Conservation (phyloP, 2,329 filamentous ascomycete genomes). For the Calonectria pteridis region DNA sequence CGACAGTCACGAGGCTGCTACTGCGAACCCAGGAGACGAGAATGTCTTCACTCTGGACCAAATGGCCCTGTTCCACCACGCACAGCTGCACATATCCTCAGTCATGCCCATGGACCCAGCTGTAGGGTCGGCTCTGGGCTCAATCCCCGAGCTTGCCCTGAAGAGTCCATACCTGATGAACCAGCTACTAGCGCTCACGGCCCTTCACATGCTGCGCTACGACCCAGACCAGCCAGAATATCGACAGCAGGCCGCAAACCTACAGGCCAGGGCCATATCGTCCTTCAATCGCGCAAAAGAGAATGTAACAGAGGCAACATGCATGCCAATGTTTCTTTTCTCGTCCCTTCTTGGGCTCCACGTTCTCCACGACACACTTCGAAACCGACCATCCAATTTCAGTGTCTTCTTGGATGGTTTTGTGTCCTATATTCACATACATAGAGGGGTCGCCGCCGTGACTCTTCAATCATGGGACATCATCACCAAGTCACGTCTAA, state of each 20-base stretch:
- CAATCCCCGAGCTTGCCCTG: background rate
- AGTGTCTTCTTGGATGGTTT: background rate
- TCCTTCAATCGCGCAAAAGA: slow-evolving; percentile 25
- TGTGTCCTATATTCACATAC: slow-evolving; percentile 25
- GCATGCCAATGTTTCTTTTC: slow-evolving; percentile 26
- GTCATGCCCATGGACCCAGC: slow-evolving; percentile 11
- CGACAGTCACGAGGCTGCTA: background rate
- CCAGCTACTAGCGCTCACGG: slow-evolving; percentile 27
- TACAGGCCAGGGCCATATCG: slow-evolving; percentile 16
- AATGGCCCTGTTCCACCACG: slow-evolving; percentile 20
- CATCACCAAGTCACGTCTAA: slow-evolving; percentile 1
- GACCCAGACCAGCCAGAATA: background rate
- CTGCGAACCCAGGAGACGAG: background rate
- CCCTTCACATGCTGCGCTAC: slow-evolving; percentile 10
- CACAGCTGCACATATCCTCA: background rate
- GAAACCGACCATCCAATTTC: background rate
- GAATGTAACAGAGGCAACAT: slow-evolving; percentile 11
- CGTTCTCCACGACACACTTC: slow-evolving; percentile 23
- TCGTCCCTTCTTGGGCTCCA: slow-evolving; percentile 25
- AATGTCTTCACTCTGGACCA: slow-evolving; percentile 23
- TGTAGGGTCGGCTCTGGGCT: background rate
- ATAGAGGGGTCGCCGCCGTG: slow-evolving; percentile 18
- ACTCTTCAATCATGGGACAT: background rate
- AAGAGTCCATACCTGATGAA: slow-evolving; percentile 30
- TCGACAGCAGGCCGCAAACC: background rate